These are phyloP conservation scores for Funneliformis caledonium DNA, from an alignment of 371 early-diverging fungal species.

Conservation along the genomic window DNA sequence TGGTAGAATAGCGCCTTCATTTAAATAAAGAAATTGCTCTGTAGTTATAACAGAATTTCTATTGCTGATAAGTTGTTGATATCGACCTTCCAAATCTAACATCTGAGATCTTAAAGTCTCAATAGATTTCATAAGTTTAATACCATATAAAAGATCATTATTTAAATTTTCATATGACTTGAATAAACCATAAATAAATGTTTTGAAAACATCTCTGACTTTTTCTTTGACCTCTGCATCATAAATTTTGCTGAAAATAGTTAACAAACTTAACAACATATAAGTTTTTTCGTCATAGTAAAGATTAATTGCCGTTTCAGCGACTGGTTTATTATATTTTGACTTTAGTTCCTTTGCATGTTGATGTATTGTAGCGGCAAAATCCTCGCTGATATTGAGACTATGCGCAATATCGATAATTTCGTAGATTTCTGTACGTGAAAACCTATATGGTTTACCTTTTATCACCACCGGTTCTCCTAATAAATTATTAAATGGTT, in stretches of 20 bases:
- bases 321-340: constrained; percentile 59
- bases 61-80: constrained; percentile 45
- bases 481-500: background rate
- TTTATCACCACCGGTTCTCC: background rate
- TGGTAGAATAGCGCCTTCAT: constrained; percentile 43
- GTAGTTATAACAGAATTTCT: constrained; percentile 26
- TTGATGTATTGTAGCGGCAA: constrained; percentile 75
- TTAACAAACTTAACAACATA: constrained; percentile 63
- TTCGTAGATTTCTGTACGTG: background rate
- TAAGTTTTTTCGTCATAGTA: constrained; percentile 75
- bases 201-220: constrained; percentile 52
- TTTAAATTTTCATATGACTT: constrained; percentile 32
- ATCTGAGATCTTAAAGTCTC: constrained; percentile 52
- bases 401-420: background rate
- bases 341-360: constrained; percentile 59
- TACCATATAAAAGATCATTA: constrained; percentile 46
- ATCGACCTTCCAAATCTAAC: constrained; percentile 46
- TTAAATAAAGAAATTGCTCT: background rate
- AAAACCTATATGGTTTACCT: background rate
- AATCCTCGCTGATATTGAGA: constrained; percentile 78
- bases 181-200: constrained; percentile 48
- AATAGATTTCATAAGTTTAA: constrained; percentile 54
- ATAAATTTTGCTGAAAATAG: constrained; percentile 63
- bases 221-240: constrained; percentile 53
- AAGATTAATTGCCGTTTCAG: constrained; percentile 71